Evolutionary conservation across 164 flowering plant genomes (phyloP), one percentile per base, ranked within the genome.

Genomic region (Echeveria elegans): DNA sequence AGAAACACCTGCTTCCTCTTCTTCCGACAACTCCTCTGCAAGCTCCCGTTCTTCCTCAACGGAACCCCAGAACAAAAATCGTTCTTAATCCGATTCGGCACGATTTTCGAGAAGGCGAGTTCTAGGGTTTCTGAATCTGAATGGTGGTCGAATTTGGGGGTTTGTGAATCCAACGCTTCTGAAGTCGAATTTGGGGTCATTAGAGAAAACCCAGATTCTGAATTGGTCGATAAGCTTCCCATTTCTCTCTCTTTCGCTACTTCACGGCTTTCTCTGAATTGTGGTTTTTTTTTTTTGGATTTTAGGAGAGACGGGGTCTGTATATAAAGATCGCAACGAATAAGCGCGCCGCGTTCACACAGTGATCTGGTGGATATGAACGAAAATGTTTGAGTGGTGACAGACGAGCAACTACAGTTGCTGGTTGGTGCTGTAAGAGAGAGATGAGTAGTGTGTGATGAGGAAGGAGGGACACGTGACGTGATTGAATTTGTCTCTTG

Each of bases 1-100:
- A 90, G 73, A 66, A 79, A 77, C n/a, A 90, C 90, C 72, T 80
- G 85, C 83, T 86, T 85, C 82, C 73, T 82, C 65, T 66, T 61
- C 68, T 52, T 23, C 41, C 12, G 8, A 38, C 12, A 10, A 38
- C 11, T 38, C 8, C 61, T 76, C 72, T 11, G 32, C 61, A 28
- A 56, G 61, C 61, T 56, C 61, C 61, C 61, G 18, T 56, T 28
- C 15, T 26, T 68, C 56, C 19, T 71, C 45, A 16, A n/a, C 61
- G 47, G 59, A 40, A 18, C n/a, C 59, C 58, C 19, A 4, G 6
- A 26, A 56, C n/a, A n/a, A n/a, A n/a, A n/a, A n/a, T n/a, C n/a
- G n/a, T 56, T 32, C 19, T 23, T 28, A 26, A 19, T 23, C 32
- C 61, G 16, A 28, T 28, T 28, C 16, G 66, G 19, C n/a, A 38